Percentiles rank a stretch among this genome's conserved stretches.
phyloP scores from a whole-genome alignment of 371 early-diverging fungal species.

The Zopfochytrium polystomum region DNA sequence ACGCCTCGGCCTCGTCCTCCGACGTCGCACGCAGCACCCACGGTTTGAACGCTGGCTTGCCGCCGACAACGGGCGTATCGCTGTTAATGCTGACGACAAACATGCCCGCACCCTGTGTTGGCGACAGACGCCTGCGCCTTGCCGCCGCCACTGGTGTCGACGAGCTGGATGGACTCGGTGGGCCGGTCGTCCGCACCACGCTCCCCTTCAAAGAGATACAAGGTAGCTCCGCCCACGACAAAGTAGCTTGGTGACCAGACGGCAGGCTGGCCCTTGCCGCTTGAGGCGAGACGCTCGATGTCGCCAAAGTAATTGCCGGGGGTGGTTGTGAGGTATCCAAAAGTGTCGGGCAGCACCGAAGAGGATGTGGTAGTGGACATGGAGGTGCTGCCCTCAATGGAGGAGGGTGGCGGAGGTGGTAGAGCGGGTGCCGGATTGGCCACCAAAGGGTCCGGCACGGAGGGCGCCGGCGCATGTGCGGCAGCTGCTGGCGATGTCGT shows the following conservation, averaged over 20 bases:
- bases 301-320: slow-evolving; percentile 14
- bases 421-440: too few relatives aligned
- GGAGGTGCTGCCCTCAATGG: too few relatives aligned
- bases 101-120: not conserved
- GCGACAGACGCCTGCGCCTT: not conserved
- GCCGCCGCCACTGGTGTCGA: not conserved
- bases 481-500: too few relatives aligned
- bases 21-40: slow-evolving; percentile 3
- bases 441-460: too few relatives aligned
- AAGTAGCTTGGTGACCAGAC: not conserved
- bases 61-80: not conserved
- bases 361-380: too few relatives aligned
- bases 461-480: too few relatives aligned
- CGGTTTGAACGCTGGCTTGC: not conserved
- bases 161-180: not conserved
- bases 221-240: not conserved
- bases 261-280: not conserved
- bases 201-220: not conserved
- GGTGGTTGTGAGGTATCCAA: slow-evolving; percentile 6
- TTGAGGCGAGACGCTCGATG: slow-evolving; percentile 11
- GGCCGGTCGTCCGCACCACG: not conserved
- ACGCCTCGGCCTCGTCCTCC: slow-evolving; percentile 15
- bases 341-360: not conserved
- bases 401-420: too few relatives aligned
- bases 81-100: slow-evolving; percentile 1